Evolutionary conservation across 441 rosid species (phyloP), one percentile per base, ranked within the genome.

Genomic region (Francoa sonchifolia): DNA sequence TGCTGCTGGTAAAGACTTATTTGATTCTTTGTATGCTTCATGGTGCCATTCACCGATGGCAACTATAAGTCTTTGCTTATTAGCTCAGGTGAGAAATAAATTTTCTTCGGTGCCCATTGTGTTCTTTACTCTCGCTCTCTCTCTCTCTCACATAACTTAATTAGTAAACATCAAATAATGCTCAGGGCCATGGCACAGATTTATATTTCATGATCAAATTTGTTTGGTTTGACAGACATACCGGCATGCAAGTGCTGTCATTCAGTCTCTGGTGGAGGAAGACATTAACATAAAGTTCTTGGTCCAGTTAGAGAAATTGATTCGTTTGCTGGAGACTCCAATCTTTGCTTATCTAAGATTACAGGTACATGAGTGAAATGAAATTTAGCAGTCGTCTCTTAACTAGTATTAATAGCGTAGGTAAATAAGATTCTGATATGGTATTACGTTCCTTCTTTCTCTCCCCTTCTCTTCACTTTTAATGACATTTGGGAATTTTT

Each of bases 41-140:
- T 93, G 99, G 99, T 76, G 95, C 54, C 99, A 93, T 63, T 84
- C 99, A 48, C 94, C 99, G 26, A 84, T 84, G 96, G 97, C 97
- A 12, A 84, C 85, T 39, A 79, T 93, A 73, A 88, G 97, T 68
- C 95, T 93, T 39, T 93, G 99, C 79, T 65, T 93, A 45, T 55
- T 93, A 57, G 97, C 97, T 41, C 97, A 88, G 86, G 99, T 88
- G 47, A 58, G 32, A 36, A 12, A 15, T 51, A 12, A 29, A 52
- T 19, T 22, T 6, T 37, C 32, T 0, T 13, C 19, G 23, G 28
- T 12, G 19, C 27, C 20, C 4, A 30, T 34, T 2, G 2, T 10
- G 15, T 8, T 30, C 20, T 15, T n/a, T n/a, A n/a, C 36, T 8
- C 14, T 25, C 27, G 5, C 11, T 13, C 16, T 25, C 53, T 44